phyloP scores from a whole-genome alignment of 148 eudicot genomes.

The Dianthus caryophyllus region DNA sequence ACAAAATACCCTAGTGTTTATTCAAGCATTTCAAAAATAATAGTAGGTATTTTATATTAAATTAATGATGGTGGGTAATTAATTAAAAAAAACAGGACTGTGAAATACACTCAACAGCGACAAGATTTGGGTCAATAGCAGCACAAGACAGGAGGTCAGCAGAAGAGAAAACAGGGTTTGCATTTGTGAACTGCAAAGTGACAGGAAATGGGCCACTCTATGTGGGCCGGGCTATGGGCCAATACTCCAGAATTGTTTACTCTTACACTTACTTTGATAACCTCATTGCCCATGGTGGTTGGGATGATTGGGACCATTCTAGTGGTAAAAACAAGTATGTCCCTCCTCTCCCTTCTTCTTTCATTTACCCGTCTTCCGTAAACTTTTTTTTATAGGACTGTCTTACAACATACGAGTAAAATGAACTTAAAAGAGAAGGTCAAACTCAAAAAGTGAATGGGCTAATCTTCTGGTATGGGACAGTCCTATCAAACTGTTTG shows the following conservation, averaged over 20 bases:
- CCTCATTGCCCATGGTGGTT: conserved; percentile 82
- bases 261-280: conserved; percentile 84
- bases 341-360: neutral
- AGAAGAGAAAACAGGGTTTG: conserved; percentile 80
- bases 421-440: no score
- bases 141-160: conserved; percentile 63
- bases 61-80: no score
- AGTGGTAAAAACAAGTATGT: conserved; percentile 73
- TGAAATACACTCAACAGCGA: conserved; percentile 83
- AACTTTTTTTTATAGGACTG: no score
- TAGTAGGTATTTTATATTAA: no score
- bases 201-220: conserved; percentile 86
- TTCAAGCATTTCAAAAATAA: no score
- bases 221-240: conserved; percentile 97
- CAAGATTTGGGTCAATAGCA: conserved; percentile 85
- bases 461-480: no score
- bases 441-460: no score
- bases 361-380: no score
- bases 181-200: conserved; percentile 72
- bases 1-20: no score
- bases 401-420: no score
- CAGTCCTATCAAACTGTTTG: neutral
- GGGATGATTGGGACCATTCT: conserved; percentile 85
- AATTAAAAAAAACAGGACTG: conserved; percentile 62
- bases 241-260: conserved; percentile 79